These are phyloP conservation scores for Mortierella sp. DNA, from an alignment of 371 early-diverging fungal species.

Conservation along the genomic window DNA sequence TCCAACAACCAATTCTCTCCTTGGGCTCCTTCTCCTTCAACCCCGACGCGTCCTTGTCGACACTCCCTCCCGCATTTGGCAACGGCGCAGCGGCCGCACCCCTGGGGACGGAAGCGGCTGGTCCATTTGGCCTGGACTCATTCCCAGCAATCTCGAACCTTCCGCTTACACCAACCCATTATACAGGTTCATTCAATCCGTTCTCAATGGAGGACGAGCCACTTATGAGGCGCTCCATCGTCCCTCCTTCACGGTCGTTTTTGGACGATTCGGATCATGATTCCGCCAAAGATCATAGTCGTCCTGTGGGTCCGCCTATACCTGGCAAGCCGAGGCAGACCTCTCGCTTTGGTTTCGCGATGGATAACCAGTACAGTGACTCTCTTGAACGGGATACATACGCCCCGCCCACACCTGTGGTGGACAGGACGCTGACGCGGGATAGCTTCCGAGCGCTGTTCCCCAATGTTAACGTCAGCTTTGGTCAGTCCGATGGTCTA, in stretches of 20 bases:
- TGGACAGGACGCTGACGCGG: conserved; percentile 54
- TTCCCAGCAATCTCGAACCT: conserved; percentile 45
- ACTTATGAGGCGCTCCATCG: conserved; percentile 30
- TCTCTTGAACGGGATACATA: conserved; percentile 30
- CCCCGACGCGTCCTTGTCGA: conserved; percentile 40
- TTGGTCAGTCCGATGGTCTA: conserved; percentile 60
- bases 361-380: conserved; percentile 41
- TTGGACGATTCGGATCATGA: conserved; percentile 33
- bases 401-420: conserved; percentile 15
- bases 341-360: conserved; percentile 59
- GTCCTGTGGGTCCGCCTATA: conserved; percentile 42
- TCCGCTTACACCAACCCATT: conserved; percentile 45
- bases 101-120: conserved; percentile 20
- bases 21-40: conserved; percentile 51
- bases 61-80: conserved; percentile 30
- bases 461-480: conserved; percentile 78
- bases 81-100: conserved; percentile 10
- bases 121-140: conserved; percentile 46
- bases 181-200: conserved; percentile 58
- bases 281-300: conserved; percentile 25
- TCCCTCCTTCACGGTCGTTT: conserved; percentile 32
- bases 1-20: conserved; percentile 20
- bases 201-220: conserved; percentile 55
- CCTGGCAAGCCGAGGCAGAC: conserved; percentile 55
- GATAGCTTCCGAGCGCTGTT: conserved; percentile 74